Percentiles rank a stretch among this genome's conserved stretches.
These are phyloP conservation scores for Tolypocladium cylindrosporum DNA, from an alignment of 2,329 filamentous ascomycete genomes.

Conservation along the genomic window DNA sequence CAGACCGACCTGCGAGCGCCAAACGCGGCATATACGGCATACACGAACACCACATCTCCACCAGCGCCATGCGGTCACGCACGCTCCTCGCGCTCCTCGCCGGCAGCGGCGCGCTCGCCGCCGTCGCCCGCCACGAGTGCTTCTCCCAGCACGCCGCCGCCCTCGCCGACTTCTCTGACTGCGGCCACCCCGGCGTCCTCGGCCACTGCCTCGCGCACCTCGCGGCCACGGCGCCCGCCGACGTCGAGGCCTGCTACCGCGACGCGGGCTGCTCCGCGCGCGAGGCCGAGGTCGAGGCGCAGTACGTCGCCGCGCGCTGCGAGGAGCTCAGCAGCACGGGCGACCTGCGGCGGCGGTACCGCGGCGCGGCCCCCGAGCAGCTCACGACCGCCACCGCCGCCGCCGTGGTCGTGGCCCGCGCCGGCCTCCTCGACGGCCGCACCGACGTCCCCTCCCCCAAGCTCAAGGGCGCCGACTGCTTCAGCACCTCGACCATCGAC, in stretches of 20 bases:
- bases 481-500: slow-evolving; percentile 22
- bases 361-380: not conserved
- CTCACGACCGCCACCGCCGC: not conserved
- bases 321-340: slow-evolving; percentile 13
- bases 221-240: slow-evolving; percentile 15
- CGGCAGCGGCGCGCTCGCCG: slow-evolving; percentile 20
- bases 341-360: slow-evolving; percentile 19
- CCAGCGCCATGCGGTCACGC: not conserved
- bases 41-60: not conserved
- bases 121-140: slow-evolving; percentile 25
- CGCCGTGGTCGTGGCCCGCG: not conserved
- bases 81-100: slow-evolving; percentile 15
- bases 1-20: not conserved
- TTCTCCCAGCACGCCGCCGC: slow-evolving; percentile 25
- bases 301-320: slow-evolving; percentile 20
- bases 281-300: slow-evolving; percentile 19
- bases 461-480: slow-evolving; percentile 18
- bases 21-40: not conserved
- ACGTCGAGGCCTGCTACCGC: slow-evolving; percentile 28
- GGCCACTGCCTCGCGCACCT: slow-evolving; percentile 29
- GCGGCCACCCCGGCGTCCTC: slow-evolving; percentile 32
- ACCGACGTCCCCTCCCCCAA: slow-evolving; percentile 10
- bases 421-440: slow-evolving; percentile 8
- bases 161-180: slow-evolving; percentile 28
- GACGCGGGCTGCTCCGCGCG: slow-evolving; percentile 22